A percentile compares a stretch with the other conserved stretches of the same genome.
These are phyloP conservation scores for Auxenochlorella pyrenoidosa DNA, from an alignment of 139 green algal species.

Conservation along the genomic window DNA sequence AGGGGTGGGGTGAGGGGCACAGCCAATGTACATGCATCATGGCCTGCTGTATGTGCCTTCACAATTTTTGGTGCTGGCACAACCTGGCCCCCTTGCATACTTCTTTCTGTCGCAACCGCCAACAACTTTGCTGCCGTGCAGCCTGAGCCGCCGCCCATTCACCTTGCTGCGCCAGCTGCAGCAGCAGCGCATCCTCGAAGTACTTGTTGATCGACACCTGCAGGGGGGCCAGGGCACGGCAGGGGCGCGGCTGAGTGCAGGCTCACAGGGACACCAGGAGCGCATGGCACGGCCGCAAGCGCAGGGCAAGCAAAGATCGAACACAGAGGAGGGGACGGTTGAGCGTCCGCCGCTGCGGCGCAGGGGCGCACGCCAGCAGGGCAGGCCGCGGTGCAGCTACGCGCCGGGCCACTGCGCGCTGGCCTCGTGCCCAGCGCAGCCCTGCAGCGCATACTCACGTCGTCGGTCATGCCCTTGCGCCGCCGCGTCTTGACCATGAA, in stretches of 20 bases:
- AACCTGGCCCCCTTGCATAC: no score
- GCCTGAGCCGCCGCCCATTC: no score
- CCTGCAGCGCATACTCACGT: constrained; percentile 77
- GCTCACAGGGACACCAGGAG: neutral
- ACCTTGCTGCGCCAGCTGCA: constrained; percentile 86
- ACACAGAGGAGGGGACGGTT: no score
- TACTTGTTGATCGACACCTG: constrained; percentile 64
- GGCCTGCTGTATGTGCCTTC: neutral
- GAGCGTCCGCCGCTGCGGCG: no score
- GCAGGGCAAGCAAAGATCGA: no score
- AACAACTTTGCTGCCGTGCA: neutral
- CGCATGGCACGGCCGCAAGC: no score
- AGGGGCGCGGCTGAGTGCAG: no score
- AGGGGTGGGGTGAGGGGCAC: neutral
- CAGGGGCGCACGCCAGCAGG: no score
- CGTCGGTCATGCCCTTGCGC: constrained; percentile 97
- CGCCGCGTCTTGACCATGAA: constrained; percentile 98
- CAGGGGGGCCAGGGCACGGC: neutral
- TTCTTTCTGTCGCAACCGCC: no score
- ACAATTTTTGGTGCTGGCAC: no score
- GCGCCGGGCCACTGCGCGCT: neutral
- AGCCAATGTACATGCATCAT: no score
- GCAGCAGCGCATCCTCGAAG: constrained; percentile 98
- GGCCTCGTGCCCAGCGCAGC: neutral
- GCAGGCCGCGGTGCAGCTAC: no score